phyloP scores from a whole-genome alignment of 495 filamentous ascomycete genomes.

The Schizothecium vesticola region DNA sequence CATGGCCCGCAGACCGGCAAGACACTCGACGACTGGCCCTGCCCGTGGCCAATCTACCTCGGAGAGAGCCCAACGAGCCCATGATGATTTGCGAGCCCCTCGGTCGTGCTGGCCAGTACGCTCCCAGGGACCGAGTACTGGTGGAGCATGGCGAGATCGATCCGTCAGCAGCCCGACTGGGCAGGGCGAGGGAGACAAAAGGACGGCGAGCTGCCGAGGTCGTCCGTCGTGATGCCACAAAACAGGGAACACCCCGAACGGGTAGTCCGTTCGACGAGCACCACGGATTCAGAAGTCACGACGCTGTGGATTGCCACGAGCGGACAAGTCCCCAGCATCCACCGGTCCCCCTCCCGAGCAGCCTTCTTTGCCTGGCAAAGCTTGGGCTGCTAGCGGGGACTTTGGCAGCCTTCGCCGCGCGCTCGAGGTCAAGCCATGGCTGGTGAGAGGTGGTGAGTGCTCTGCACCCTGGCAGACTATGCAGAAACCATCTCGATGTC shows the following conservation, averaged over 20 bases:
- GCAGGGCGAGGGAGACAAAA: not conserved
- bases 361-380: conserved; percentile 11
- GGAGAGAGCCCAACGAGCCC: not conserved
- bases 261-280: not conserved
- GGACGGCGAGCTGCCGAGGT: not conserved
- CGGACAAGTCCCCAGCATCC: not conserved
- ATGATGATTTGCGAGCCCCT: conserved; percentile 22
- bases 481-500: conserved; percentile 20
- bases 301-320: not conserved
- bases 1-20: conserved; percentile 12
- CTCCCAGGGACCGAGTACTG: no score
- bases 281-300: not conserved
- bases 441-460: conserved; percentile 8
- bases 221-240: not conserved
- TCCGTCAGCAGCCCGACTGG: not conserved
- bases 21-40: conserved; percentile 17
- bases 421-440: conserved; percentile 1
- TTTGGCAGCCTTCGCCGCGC: conserved; percentile 16
- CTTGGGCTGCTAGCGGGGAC: conserved; percentile 7
- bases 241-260: not conserved
- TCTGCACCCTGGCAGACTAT: conserved; percentile 15
- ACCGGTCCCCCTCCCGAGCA: conserved; percentile 10
- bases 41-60: conserved; percentile 28
- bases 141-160: not conserved
- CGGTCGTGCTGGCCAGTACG: no score